These are phyloP conservation scores for Trichoderma lentiforme DNA, from an alignment of 2,329 filamentous ascomycete species.

Conservation along the genomic window DNA sequence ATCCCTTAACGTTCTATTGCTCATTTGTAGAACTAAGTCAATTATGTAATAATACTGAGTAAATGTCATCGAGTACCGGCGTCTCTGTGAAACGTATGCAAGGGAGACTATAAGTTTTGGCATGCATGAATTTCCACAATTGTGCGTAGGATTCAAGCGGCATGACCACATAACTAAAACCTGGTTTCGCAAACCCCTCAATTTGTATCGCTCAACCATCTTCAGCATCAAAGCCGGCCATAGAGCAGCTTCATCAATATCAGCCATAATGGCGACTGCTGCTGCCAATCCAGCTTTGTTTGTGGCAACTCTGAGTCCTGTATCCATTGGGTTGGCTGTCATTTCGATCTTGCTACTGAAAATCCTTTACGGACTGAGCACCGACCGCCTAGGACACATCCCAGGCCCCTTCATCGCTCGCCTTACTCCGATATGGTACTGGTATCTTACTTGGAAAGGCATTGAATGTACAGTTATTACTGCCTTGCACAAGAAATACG, in stretches of 20 bases:
- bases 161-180: background rate
- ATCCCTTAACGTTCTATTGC: background rate
- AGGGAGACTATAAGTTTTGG: background rate
- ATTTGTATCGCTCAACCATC: background rate
- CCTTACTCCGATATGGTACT: background rate
- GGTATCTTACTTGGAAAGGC: background rate
- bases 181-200: background rate
- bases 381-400: background rate
- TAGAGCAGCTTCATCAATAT: background rate
- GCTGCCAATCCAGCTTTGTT: too few species aligned
- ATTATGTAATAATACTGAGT: background rate
- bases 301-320: background rate
- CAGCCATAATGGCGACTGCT: background rate
- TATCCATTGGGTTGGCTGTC: background rate
- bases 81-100: background rate
- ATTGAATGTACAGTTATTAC: background rate
- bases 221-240: background rate
- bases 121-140: background rate
- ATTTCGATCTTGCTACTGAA: background rate
- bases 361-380: background rate
- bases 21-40: background rate
- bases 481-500: background rate
- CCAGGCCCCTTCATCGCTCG: background rate
- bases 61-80: accelerated
- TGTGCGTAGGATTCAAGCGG: background rate